Base-by-base conservation (phyloP, 2,329 filamentous ascomycete species). In the Pseudocercospora pini-densiflorae region DNA sequence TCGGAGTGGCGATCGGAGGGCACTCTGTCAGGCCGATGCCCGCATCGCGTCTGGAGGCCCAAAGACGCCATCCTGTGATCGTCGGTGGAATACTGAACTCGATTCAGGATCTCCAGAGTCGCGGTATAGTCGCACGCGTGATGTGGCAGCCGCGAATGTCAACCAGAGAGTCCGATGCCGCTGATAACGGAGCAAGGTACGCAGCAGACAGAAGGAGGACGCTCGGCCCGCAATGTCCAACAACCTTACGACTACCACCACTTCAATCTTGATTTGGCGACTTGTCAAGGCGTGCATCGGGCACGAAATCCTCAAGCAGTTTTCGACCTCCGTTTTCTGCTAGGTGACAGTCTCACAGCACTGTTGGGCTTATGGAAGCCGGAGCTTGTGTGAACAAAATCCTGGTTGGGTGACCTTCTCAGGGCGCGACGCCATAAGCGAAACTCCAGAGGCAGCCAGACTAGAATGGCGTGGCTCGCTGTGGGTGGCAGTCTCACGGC, bases 141-240 rank as follows among this genome's bases (percentile, higher is more conserved):
- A 31, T 59, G 62, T 64, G 62, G 62, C 23, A 62, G 47, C 5
- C 10, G 24, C 45, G 60, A 40, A 45, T 55, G 60, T 21, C 19
- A 19, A 55, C 47, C 51, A 53, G 53, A 9, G 60, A 62, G 33
- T 31, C 60, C 23, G 40, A 10, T 36, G 53, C 47, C 33, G 60
- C 60, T 54, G 60, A 62, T 55, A 31, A 49, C 21, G 60, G 60
- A 16, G 60, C 60, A 33, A 55, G 60, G 21, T 40, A 55, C 29
- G 49, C 45, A 33, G 49, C 47, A 3, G 60, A 62, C n/a, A 43
- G 31, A 19, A 53, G 60, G 33, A 29, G 49, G 47, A 24, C 0
- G 9, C 3, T 24, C n/a, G 21, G 47, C 14, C 9, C 21, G 21
- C 19, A 16, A 51, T 1, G 47, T 51, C 47, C 47, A 51, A 16